A percentile compares a stretch with the other conserved stretches of the same genome.
Evolutionary conservation across 768 basidiomycete genomes (phyloP).

Genomic region (Xerocomellus amylosporus): DNA sequence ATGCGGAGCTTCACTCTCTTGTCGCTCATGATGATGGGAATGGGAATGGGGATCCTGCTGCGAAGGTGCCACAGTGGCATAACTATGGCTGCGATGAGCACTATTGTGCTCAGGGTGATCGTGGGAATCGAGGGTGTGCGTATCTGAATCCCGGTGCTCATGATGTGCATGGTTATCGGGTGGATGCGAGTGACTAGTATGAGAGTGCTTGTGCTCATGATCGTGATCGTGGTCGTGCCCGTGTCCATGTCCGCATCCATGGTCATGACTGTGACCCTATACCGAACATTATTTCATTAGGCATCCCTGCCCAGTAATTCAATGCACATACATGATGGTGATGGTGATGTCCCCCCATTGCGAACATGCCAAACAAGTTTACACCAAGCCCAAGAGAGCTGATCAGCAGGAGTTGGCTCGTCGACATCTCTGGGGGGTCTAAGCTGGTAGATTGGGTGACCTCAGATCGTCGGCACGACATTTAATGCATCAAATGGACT

Average conservation of each 20-base stretch:
- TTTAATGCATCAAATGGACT: conserved; percentile 26
- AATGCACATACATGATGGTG: conserved; percentile 52
- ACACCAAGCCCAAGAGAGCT: conserved; percentile 87
- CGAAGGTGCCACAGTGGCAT: conserved; percentile 12
- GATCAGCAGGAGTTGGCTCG: conserved; percentile 85
- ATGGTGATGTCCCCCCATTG: conserved; percentile 95
- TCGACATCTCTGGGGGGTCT: conserved; percentile 98
- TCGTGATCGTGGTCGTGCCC: conserved; percentile 14
- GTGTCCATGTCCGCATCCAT: conserved; percentile 15
- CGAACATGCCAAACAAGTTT: conserved; percentile 98
- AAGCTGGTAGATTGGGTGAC: conserved; percentile 43
- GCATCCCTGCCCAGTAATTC: not conserved
- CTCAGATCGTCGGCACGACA: not conserved
- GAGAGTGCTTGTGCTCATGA: conserved; percentile 33
- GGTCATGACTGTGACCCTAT: conserved; percentile 20
- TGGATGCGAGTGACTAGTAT: conserved; percentile 34
- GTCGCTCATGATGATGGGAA: conserved; percentile 25
- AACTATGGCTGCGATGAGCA: conserved; percentile 17
- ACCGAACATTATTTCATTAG: not conserved
- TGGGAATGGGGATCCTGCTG: conserved; percentile 28
- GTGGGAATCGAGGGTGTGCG: conserved; percentile 8
- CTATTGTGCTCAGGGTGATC: conserved; percentile 8
- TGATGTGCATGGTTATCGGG: conserved; percentile 31
- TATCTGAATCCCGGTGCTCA: conserved; percentile 17
- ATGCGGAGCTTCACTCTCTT: conserved; percentile 24